Evolutionary conservation across 2,329 filamentous ascomycete species (phyloP).

Genomic region (Aspergillus sp.): DNA sequence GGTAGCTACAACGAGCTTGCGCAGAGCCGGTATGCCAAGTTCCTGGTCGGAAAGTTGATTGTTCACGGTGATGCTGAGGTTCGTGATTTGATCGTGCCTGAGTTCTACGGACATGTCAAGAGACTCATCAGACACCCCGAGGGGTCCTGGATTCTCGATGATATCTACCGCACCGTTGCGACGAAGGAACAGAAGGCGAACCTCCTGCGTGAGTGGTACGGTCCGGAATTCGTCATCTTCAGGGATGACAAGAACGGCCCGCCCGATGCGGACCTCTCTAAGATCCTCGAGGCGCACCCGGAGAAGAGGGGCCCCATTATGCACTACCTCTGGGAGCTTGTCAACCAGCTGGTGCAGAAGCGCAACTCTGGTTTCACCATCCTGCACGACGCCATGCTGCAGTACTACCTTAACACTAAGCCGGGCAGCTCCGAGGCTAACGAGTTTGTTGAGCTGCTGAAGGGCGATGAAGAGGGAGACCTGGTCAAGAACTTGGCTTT

Average conservation of each 20-base stretch:
- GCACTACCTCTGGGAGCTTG: constrained; percentile 79
- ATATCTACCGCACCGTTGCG: constrained; percentile 88
- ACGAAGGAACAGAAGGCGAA: constrained; percentile 82
- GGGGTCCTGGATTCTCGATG: constrained; percentile 95
- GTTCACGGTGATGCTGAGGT: constrained; percentile 89
- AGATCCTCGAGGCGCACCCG: constrained; percentile 74
- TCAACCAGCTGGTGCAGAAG: constrained; percentile 93
- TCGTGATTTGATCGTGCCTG: constrained; percentile 82
- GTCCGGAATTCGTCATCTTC: constrained; percentile 85
- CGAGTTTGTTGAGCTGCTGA: constrained; percentile 87
- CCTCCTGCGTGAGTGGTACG: constrained; percentile 93
- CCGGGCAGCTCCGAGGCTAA: constrained; percentile 77
- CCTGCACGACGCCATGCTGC: constrained; percentile 96
- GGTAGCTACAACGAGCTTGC: constrained; percentile 82
- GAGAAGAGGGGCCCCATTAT: constrained; percentile 87
- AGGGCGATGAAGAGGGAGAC: constrained; percentile 88
- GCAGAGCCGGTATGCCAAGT: constrained; percentile 96
- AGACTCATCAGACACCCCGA: constrained; percentile 95
- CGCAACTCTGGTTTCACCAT: constrained; percentile 96
- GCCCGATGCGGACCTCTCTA: constrained; percentile 66
- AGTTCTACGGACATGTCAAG: constrained; percentile 92
- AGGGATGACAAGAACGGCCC: constrained; percentile 57
- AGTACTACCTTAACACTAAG: constrained; percentile 84
- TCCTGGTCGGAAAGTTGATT: constrained; percentile 91
- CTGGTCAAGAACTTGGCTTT: constrained; percentile 94